A percentile compares a stretch with the other conserved stretches of the same genome.
Evolutionary conservation across 2,329 filamentous ascomycete species (phyloP).

Genomic region (Colletotrichum sp.): DNA sequence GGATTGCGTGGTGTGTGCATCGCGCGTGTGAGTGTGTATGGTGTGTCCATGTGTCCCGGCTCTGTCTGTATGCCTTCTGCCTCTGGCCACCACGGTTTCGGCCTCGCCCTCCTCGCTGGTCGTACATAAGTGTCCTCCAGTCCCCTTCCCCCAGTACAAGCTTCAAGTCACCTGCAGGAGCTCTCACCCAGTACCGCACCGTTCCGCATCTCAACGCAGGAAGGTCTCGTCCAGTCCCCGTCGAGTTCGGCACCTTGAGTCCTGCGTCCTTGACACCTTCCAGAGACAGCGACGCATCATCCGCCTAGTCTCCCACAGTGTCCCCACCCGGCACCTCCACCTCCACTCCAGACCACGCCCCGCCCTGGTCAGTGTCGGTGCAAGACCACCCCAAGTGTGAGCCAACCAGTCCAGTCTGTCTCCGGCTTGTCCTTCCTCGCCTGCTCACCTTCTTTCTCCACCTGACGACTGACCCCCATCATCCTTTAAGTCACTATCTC

Average conservation of each 20-base stretch:
- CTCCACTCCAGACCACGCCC: not conserved
- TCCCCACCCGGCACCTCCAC: slow-evolving; percentile 2
- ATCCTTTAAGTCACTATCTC: slow-evolving; percentile 15
- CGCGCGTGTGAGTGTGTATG: not conserved
- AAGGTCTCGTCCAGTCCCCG: not conserved
- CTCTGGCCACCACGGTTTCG: slow-evolving; percentile 10
- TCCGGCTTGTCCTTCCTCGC: slow-evolving; percentile 13
- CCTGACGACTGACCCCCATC: slow-evolving; percentile 14
- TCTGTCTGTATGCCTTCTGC: not conserved
- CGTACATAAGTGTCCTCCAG: slow-evolving; percentile 17
- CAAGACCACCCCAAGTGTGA: not conserved
- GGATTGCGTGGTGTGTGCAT: not conserved
- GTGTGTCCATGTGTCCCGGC: not conserved
- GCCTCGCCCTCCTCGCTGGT: not conserved
- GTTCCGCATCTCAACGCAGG: not conserved
- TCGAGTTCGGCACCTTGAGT: not conserved
- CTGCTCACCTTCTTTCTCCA: slow-evolving; percentile 19
- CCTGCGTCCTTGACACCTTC: slow-evolving; percentile 1
- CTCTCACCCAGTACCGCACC: slow-evolving; percentile 1
- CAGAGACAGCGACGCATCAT: slow-evolving; percentile 18
- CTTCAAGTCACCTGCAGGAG: slow-evolving; percentile 13
- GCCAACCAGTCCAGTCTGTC: not conserved
- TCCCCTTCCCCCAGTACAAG: not conserved
- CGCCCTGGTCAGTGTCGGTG: not conserved
- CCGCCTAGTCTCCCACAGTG: slow-evolving; percentile 9